A percentile compares a stretch with the other conserved stretches of the same genome.
phyloP scores from a whole-genome alignment of 73 alveolate genomes.

The Tetrahymena thermophila region DNA sequence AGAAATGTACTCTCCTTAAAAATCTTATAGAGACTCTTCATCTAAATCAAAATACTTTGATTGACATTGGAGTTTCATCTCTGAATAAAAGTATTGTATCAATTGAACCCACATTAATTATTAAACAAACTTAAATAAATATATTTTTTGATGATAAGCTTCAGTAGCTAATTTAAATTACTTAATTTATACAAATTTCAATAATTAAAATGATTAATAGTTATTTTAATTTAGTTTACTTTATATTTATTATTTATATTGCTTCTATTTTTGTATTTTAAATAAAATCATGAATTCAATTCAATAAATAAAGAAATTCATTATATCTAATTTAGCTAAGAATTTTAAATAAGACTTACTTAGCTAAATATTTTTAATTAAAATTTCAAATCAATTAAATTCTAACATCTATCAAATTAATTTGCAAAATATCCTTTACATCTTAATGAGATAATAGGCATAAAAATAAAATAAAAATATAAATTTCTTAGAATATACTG shows the following conservation, averaged over 20 bases:
- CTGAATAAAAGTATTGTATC: too few species aligned
- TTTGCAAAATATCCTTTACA: neutral
- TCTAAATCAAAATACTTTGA: neutral
- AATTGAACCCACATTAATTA: neutral
- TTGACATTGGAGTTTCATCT: too few species aligned
- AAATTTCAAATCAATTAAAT: too few species aligned
- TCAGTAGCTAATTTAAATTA: too few species aligned
- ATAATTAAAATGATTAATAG: neutral
- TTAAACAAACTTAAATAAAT: neutral
- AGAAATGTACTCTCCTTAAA: neutral
- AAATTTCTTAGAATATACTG: neutral
- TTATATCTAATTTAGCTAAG: neutral
- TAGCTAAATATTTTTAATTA: neutral
- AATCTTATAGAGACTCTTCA: neutral
- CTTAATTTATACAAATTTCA: neutral
- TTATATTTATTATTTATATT: too few species aligned
- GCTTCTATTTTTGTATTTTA: neutral
- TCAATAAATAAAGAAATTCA: too few species aligned
- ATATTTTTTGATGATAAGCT: too few species aligned
- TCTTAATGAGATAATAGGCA: neutral
- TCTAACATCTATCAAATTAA: neutral
- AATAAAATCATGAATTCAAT: too few species aligned
- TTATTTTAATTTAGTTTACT: too few species aligned
- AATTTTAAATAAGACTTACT: too few species aligned
- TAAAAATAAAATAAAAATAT: neutral